phyloP scores from a whole-genome alignment of 495 filamentous ascomycete species.

The Chaetomidium leptoderma region DNA sequence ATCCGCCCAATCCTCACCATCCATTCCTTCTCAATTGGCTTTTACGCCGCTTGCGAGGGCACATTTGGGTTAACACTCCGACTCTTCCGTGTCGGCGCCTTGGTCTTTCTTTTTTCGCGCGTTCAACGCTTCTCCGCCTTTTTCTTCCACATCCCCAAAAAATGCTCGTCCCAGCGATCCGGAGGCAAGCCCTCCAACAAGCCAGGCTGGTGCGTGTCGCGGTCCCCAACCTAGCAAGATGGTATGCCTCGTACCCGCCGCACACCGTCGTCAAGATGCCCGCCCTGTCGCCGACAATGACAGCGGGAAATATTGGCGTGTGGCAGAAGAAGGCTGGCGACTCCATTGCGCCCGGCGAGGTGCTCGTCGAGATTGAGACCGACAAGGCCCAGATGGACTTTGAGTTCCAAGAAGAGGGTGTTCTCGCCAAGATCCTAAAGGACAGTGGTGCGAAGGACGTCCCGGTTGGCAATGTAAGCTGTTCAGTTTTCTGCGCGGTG shows the following conservation, averaged over 20 bases:
- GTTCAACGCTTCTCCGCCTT: slow-evolving; percentile 21
- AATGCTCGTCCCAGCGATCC: slow-evolving; percentile 53
- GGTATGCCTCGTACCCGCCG: slow-evolving; percentile 71
- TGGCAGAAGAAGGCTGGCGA: slow-evolving; percentile 99
- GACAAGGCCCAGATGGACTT: slow-evolving; percentile 99
- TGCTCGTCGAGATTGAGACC: slow-evolving; percentile 99
- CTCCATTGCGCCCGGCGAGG: slow-evolving; percentile 81
- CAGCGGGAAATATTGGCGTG: slow-evolving; percentile 87
- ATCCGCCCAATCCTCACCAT: slow-evolving; percentile 8
- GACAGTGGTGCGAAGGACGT: slow-evolving; percentile 93
- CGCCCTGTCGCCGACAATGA: slow-evolving; percentile 97
- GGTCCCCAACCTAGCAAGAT: slow-evolving; percentile 50
- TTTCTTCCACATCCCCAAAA: slow-evolving; percentile 28
- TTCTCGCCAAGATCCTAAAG: slow-evolving; percentile 91
- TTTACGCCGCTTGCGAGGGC: slow-evolving; percentile 3
- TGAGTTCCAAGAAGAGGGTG: slow-evolving; percentile 97
- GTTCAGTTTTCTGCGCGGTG: slow-evolving; percentile 25
- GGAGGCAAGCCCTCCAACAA: slow-evolving; percentile 52
- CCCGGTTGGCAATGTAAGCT: slow-evolving; percentile 85
- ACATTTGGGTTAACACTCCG: not conserved
- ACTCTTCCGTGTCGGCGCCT: not conserved
- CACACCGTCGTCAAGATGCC: slow-evolving; percentile 98
- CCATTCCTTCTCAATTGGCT: slow-evolving; percentile 25
- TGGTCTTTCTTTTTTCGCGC: slow-evolving; percentile 20
- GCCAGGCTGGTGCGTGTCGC: slow-evolving; percentile 39